Base-by-base conservation (phyloP, 2,329 filamentous ascomycete species). In the Fusarium coffeatum region DNA sequence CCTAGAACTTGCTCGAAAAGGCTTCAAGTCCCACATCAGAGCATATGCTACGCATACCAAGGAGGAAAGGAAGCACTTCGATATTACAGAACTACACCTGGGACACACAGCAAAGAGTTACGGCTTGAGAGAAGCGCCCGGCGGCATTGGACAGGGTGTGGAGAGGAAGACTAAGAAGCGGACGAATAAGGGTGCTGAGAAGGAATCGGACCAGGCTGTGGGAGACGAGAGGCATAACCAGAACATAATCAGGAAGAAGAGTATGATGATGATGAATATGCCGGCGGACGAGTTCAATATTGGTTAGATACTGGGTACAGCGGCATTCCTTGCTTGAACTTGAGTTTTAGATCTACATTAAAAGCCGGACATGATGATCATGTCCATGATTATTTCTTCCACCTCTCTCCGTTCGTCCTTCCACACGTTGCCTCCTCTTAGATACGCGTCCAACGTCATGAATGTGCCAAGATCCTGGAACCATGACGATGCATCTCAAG, bases 51-150 rank as follows among this genome's bases (percentile, higher is more conserved):
- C 96, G 1, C 96, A 99, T 80, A 88, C 95, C 28, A 90, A 92
- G 30, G 90, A 91, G 45, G 96, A 99, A 82, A 87, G 96, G 55
- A 84, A 85, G 55, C 94, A 92, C 78, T 99, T 99, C 79, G 93
- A 98, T 79, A 97, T 98, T 80, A 94, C 93, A 64, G 89, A 93
- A 75, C 83, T 99, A 48, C 96, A 99, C 79, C 83, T 98, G 10
- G 96, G 96, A 5, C 96, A 99, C 83, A 84, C 96, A 70, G 95
- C 95, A 10, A 99, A 99, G 84, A 93, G 92, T 27, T 99, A 97
- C 78, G 96, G 90, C 3, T 82, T 99, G 71, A 87, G 97, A 69
- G 96, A 99, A 79, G 90, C 93, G 32, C 96, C 96, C 0, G 92
- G 92, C 8, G 92, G 92, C 51, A 97, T 99, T 57, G 90, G 90